Base-by-base conservation (phyloP, 352 stramenopile species). In the Phytophthora hibernalis region DNA sequence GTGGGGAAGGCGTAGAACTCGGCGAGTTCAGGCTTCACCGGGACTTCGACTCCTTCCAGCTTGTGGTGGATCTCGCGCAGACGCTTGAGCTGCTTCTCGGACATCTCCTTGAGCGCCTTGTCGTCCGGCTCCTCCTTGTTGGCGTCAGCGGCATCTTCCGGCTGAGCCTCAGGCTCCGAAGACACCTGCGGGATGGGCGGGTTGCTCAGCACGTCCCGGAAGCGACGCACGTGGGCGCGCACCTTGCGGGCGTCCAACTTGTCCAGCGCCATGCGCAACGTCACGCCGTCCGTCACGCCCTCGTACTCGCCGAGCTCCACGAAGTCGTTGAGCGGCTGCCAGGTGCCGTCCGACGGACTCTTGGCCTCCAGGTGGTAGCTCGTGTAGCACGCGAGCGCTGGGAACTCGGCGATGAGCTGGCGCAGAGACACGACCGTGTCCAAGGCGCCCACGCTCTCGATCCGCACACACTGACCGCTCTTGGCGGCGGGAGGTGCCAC, bases 231-330 rank as follows among this genome's bases (percentile, higher is more conserved):
- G 30, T 96, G 89, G 16, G 72, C 71, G 43, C 87, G 87, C 55
- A 86, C 89, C 59, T 96, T 96, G 65, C 88, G 85, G 4, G 88
- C 82, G 64, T 95, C 87, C 61, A 96, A 96, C 65, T 91, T 93
- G 24, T 96, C 89, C 49, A 93, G 80, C 56, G 93, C 81, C 80
- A 96, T 96, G 47, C 83, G 80, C 51, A 95, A 66, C 56, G 77
- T 89, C 13, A 56, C 72, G 43, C 77, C 79, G 47, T 96, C 81
- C n/a, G 59, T 65, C 31, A 94, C 77, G 26, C 73, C 68, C 49
- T 91, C 82, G 72, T 93, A 95, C 52, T 96, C 89, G 47, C 75
- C 83, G 8, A 96, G 80, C 74, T 96, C 89, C 30, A 94, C 83
- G 54, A 85, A 96, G 69, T 96, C 89, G 31, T 96, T 96, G 20